Base-by-base conservation (phyloP, 306 rosid genomes). In the Canavalia gladiata region DNA sequence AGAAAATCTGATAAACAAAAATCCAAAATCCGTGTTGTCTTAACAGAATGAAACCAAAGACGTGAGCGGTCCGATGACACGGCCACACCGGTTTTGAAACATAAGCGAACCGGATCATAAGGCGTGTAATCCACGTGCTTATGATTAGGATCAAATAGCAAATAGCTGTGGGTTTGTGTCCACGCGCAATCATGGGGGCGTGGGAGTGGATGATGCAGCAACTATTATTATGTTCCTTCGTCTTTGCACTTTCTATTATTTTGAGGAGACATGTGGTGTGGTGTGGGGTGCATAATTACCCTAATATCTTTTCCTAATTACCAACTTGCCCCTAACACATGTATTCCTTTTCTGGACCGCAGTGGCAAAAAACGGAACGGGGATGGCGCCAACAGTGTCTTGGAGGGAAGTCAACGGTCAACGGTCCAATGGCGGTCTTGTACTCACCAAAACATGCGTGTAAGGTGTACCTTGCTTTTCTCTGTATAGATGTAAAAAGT, bases 161-260 rank as follows among this genome's bases (percentile, higher is more conserved):
- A 13, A 30, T 11, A 18, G 41, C 9, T 3, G 18, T n/a, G 42
- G 34, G 10, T 8, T 56, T 42, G 45, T 25, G 70, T 46, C 72
- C 96, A 91, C 96, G 97, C 92, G 86, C 90, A 87, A 88, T 88
- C 46, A 90, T 90, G 86, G 73, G 89, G 82, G 87, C 87, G 91
- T 84, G 88, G 72, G 78, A 80, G 83, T 76, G 85, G 65, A 56
- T 85, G 69, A 41, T 74, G 71, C 54, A 71, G 66, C 46, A 10
- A 58, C 69, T 82, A 87, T 85, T 84, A 92, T 90, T 80, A 87
- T 85, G 89, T 81, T 86, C 74, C 76, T 72, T 81, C 85, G 57
- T 81, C 84, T 87, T 82, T 88, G 81, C 85, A 76, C 81, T 83
- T 91, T 85, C 78, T 82, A 74, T 82, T 89, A 77, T 85, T 87